Base-by-base conservation (phyloP, 495 filamentous ascomycete species). In the Echria macrotheca region DNA sequence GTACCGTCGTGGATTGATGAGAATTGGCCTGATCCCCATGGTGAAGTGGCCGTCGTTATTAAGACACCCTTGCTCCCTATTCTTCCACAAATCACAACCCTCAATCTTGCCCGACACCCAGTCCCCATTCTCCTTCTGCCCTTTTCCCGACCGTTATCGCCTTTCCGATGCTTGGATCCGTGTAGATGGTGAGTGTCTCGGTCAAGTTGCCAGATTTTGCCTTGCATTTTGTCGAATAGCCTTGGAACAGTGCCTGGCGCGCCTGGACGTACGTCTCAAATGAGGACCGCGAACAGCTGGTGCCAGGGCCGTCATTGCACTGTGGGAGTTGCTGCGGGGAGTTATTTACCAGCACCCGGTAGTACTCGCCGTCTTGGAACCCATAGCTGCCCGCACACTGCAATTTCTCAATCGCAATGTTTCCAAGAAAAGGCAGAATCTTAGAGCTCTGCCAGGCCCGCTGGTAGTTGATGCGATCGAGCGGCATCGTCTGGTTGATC, bases 401-500 rank as follows among this genome's bases (percentile, higher is more conserved):
- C 53, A 73, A 40, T 25, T 63, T 58, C 56, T 74, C 71, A 28
- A 73, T 62, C 0, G 69, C 69, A 8, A 72, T 46, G 54, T 74
- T 74, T 15, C 63, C 63, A 14, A 71, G 44, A 54, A 77, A 74
- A 5, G 67, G 69, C 36, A 75, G 40, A 26, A 75, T 55, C 35
- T 66, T 47, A 8, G 67, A 70, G 47, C 66, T 71, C 52, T 68
- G 69, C 73, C 72, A 76, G 9, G 64, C 67, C 10, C 73, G 66
- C 2, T 56, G 53, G 49, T 71, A 54, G 57, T 77, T 77, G 47
- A 73, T 72, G 0, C 56, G 56, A 15, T 72, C 66, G 0, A 71
- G 56, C 5, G 72, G 71, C 72, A 76, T 74, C 4, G 73, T 74
- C 42, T 65, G 66, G 44, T 76, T 76, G 47, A 71, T 63, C 9